phyloP scores from a whole-genome alignment of 164 flowering plant species.

The Umbellularia californica region DNA sequence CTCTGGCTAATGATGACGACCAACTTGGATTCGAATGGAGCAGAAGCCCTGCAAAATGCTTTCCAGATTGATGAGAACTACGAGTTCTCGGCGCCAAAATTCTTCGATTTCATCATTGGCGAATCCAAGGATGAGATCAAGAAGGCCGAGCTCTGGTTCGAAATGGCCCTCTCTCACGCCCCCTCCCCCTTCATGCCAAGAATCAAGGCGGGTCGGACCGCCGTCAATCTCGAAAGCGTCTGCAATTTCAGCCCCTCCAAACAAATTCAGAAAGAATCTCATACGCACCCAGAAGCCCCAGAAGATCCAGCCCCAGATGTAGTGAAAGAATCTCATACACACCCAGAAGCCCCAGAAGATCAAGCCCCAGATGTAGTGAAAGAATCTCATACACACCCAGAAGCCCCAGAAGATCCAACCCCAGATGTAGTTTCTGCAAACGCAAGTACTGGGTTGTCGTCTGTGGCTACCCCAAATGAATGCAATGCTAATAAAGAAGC shows the following conservation, averaged over 20 bases:
- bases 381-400: slow-evolving; percentile 21
- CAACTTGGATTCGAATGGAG: neutral
- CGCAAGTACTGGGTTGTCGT: neutral
- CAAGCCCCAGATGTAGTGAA: slow-evolving; percentile 9
- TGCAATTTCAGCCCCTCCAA: slow-evolving; percentile 72
- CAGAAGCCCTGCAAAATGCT: neutral
- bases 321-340: slow-evolving; percentile 29
- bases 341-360: neutral
- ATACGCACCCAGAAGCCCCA: neutral
- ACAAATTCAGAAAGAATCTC: slow-evolving; percentile 36
- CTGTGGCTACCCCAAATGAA: neutral
- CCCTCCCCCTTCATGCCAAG: slow-evolving; percentile 89
- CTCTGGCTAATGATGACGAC: neutral
- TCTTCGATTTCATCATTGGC: slow-evolving; percentile 62
- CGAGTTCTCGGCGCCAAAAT: slow-evolving; percentile 80
- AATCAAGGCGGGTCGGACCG: slow-evolving; percentile 58
- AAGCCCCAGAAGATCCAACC: neutral
- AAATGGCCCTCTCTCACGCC: slow-evolving; percentile 51
- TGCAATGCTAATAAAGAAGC: neutral
- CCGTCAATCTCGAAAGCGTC: slow-evolving; percentile 41
- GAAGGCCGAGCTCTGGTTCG: slow-evolving; percentile 82
- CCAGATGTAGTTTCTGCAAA: neutral
- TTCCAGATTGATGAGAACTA: slow-evolving; percentile 56
- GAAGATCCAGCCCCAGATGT: too few species aligned
- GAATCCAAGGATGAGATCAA: slow-evolving; percentile 60